Percentiles rank a stretch among this genome's conserved stretches.
These are phyloP conservation scores for Mycosphaerella sp. DNA, from an alignment of 2,329 filamentous ascomycete species.

Conservation along the genomic window DNA sequence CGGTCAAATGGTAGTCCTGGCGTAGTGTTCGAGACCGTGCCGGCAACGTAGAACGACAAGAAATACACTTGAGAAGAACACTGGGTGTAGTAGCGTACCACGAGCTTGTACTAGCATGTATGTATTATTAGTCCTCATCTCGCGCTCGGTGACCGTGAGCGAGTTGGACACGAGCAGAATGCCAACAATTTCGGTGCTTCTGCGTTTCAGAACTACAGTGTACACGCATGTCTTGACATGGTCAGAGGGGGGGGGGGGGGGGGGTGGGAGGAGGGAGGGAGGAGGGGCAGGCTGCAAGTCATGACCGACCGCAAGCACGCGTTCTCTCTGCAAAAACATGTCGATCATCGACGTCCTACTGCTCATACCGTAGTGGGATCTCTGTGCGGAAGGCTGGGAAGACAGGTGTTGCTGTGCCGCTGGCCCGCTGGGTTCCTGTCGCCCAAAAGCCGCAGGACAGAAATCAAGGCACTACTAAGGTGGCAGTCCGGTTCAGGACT, in stretches of 20 bases:
- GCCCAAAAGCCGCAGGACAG: background rate
- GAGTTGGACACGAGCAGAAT: background rate
- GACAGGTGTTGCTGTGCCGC: background rate
- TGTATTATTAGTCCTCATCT: background rate
- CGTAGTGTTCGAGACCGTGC: too few relatives aligned
- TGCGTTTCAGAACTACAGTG: background rate
- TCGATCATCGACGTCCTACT: too few relatives aligned
- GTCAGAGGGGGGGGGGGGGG: background rate
- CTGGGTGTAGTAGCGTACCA: too few relatives aligned
- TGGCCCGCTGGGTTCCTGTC: background rate
- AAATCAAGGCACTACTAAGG: conserved; percentile 1
- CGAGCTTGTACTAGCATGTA: too few relatives aligned
- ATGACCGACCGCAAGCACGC: background rate
- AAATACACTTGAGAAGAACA: too few relatives aligned
- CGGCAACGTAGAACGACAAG: too few relatives aligned
- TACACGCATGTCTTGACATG: background rate
- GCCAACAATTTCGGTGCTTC: background rate
- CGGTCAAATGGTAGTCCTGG: too few relatives aligned
- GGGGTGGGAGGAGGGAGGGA: too few relatives aligned
- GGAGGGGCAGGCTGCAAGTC: background rate
- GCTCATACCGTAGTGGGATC: too few relatives aligned
- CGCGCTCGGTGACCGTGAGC: background rate
- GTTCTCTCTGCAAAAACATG: background rate
- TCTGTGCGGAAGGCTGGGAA: too few relatives aligned
- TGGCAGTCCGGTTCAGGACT: background rate